Base-by-base conservation (phyloP, 306 rosid species). In the Phaseolus lunatus region DNA sequence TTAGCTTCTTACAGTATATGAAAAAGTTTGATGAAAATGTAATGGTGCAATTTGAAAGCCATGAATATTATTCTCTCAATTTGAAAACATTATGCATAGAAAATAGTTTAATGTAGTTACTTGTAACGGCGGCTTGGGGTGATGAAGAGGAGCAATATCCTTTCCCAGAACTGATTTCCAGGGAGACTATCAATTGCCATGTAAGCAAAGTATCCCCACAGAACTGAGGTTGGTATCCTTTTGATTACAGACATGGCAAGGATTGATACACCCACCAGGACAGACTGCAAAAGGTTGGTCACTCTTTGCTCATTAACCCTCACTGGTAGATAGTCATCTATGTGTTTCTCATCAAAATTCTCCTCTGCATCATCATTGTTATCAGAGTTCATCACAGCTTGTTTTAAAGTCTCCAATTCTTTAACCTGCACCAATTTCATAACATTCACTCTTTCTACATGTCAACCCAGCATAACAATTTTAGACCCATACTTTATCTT, bases 161-260 rank as follows among this genome's bases (percentile, higher is more conserved):
- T 90, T 83, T 94, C 97, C 97, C 98, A 94, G 79, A 94, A 92
- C 78, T 94, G 97, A 77, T 92, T 94, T 48, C 98, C 96, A 0
- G 97, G 94, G 70, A 94, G 97, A 83, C 98, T 94, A 82, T 92
- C 98, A 41, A 92, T 90, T 53, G 96, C 98, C 98, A 94, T 92
- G 84, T 85, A 94, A 6, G 97, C 93, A 16, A 94, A 94, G 68
- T 92, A 94, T 72, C 98, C 97, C 98, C 98, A 94, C 4, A 94
- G 88, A 85, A 94, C 96, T 13, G 98, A 88, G 49, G 97, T 90
- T 26, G 98, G 98, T 68, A 94, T 90, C 85, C 78, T 92, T 84
- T 80, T 91, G 58, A 94, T 90, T 45, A 75, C 77, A 22, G 93
- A 77, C 82, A 90, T 86, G 73, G 91, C 91, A 61, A 84, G 75